phyloP scores from a whole-genome alignment of 2,329 filamentous ascomycete genomes.

The Dichotomopilus funicola region DNA sequence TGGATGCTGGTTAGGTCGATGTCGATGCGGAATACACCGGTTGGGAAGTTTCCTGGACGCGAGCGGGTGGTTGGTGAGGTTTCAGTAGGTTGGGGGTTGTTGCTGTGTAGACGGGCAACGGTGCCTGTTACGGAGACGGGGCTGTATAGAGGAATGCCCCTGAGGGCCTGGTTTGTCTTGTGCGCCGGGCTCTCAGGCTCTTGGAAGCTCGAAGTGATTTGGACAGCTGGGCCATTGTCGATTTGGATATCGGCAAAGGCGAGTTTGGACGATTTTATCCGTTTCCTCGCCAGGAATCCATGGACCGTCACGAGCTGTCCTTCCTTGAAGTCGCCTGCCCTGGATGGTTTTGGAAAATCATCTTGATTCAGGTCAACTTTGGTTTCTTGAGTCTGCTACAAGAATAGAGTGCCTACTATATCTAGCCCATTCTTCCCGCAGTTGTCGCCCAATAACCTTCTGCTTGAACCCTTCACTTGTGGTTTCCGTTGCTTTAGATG shows the following conservation, averaged over 20 bases:
- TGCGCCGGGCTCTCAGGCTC: constrained; percentile 32
- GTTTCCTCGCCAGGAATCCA: constrained; percentile 66
- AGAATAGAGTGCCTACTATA: constrained; percentile 36
- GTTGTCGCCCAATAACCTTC: constrained; percentile 6
- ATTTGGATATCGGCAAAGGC: constrained; percentile 57
- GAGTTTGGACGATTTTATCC: constrained; percentile 61
- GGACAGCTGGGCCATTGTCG: constrained; percentile 28
- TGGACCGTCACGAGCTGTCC: constrained; percentile 47
- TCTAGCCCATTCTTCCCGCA: constrained; percentile 30
- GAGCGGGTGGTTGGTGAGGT: constrained; percentile 1
- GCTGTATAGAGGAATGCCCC: constrained; percentile 42
- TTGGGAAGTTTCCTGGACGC: constrained; percentile 17
- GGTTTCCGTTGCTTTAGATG: background rate
- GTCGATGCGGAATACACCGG: constrained; percentile 39
- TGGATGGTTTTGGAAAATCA: constrained; percentile 28
- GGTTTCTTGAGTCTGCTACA: no score
- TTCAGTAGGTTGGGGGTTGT: background rate
- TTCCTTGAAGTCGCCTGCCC: constrained; percentile 21
- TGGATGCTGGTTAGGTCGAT: constrained; percentile 56
- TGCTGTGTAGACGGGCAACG: constrained; percentile 25
- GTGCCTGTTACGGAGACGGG: constrained; percentile 45
- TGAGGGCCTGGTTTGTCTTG: constrained; percentile 36
- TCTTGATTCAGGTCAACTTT: constrained; percentile 23
- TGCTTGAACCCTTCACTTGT: background rate
- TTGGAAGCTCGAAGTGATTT: constrained; percentile 38